A percentile compares a stretch with the other conserved stretches of the same genome.
These are phyloP conservation scores for Sisymbrium irio DNA, from an alignment of 345 rosid genomes.

Conservation along the genomic window DNA sequence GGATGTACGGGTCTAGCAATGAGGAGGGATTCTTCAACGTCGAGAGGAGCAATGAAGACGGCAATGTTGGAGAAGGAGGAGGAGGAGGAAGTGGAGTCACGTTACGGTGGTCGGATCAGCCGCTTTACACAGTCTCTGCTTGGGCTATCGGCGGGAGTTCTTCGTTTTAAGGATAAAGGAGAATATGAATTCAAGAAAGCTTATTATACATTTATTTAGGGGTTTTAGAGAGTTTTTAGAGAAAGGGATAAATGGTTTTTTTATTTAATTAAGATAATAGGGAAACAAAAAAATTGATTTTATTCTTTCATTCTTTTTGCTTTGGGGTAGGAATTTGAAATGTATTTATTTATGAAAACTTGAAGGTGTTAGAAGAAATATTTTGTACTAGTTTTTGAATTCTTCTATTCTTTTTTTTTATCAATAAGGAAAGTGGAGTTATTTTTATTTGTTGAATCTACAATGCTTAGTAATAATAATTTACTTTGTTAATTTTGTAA, in stretches of 20 bases:
- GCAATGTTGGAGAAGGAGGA: not conserved
- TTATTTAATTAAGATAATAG: not conserved
- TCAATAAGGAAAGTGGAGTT: not conserved
- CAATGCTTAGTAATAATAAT: not conserved
- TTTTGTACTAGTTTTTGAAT: not conserved
- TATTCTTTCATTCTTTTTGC: constrained; percentile 33
- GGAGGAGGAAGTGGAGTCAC: constrained; percentile 42
- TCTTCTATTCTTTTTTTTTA: not conserved
- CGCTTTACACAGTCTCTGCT: constrained; percentile 82
- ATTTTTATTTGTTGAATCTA: not conserved
- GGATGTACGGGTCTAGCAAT: constrained; percentile 53
- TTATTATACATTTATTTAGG: constrained; percentile 12
- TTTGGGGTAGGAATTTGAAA: not conserved
- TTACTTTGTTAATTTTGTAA: not conserved
- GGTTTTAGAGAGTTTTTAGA: constrained; percentile 8
- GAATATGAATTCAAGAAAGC: too few relatives aligned
- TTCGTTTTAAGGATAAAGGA: constrained; percentile 24
- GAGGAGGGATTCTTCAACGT: constrained; percentile 44
- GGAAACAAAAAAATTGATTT: not conserved
- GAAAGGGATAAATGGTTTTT: not conserved
- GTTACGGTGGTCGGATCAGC: constrained; percentile 76
- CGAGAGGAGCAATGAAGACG: constrained; percentile 44
- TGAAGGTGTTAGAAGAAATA: not conserved
- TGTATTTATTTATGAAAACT: not conserved
- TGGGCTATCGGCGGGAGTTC: constrained; percentile 75